Evolutionary conservation across 2,329 filamentous ascomycete genomes (phyloP), one percentile per base, ranked within the genome.

Genomic region (Fusarium hainanense): DNA sequence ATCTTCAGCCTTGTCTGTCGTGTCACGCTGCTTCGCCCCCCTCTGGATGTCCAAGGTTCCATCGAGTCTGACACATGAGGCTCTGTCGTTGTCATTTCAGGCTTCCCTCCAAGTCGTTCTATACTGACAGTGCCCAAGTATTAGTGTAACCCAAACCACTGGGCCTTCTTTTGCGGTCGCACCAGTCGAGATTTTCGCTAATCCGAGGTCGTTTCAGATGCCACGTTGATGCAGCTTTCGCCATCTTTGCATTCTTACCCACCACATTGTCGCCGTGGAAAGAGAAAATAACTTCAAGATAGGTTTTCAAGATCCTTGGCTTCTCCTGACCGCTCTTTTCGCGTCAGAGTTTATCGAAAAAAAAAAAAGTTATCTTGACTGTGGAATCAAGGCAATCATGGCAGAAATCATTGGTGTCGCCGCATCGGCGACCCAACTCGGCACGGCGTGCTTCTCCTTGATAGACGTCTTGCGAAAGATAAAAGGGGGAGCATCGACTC

Each of bases 371-470:
- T 52, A 50, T 49, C 58, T 62, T 3, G 55, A 28, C 25, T 40
- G 16, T 9, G 0, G 11, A 18, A 13, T 41, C 58, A 41, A 63
- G 54, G 50, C 28, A n/a, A 56, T 43, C 48, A 74, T 74, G 72
- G 72, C 72, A 51, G 72, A 74, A 37, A 58, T 74, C 13, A 21
- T 73, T 27, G 72, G 72, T 8, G 68, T 72, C 18, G 68, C 67
- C 18, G 72, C 71, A 7, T 59, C 69, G 6, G 72, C 71, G 18
- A 37, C 42, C 27, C 72, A 74, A 34, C 62, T 74, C 4, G 61
- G 61, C 6, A 8, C 3, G 1, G 49, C 43, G 5, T 71, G 69
- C 42, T 59, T 68, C 27, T 68, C 65, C 4, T 11, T 74, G 6
- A 46, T 74, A 20, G 68, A 74, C 8, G 14, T 66, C 14, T 13